These are phyloP conservation scores for Triticum monococcum DNA, from an alignment of 176 grass and related monocot species.

Conservation along the genomic window DNA sequence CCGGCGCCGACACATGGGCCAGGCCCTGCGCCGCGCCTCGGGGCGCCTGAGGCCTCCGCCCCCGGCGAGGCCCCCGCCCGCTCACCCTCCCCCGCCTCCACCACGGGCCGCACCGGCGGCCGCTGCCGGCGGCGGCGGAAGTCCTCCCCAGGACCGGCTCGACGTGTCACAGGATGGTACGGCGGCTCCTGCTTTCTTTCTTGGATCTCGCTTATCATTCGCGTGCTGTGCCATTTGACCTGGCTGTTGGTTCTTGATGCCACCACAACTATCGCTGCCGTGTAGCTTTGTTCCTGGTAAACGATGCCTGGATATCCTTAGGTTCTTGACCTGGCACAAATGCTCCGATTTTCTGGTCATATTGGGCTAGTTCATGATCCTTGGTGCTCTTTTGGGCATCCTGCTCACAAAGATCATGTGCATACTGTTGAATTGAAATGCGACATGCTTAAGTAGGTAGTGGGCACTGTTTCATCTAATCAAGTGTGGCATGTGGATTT, in stretches of 20 bases:
- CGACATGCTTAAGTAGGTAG: neutral
- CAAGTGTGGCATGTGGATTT: neutral
- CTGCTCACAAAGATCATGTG: neutral
- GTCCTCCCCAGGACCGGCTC: constrained; percentile 34
- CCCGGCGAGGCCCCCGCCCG: neutral
- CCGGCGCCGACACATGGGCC: constrained; percentile 46
- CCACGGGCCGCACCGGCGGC: neutral
- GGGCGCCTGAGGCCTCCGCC: constrained; percentile 28
- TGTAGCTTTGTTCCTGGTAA: neutral
- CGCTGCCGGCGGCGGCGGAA: constrained; percentile 27
- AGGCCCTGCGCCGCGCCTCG: constrained; percentile 44
- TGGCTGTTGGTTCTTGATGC: neutral
- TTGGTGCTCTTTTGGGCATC: neutral
- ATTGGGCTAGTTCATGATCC: neutral
- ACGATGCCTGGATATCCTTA: neutral
- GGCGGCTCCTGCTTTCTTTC: neutral
- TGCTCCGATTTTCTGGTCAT: neutral
- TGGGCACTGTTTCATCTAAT: neutral
- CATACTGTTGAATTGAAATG: neutral
- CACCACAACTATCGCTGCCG: neutral
- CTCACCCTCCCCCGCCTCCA: neutral
- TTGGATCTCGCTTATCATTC: neutral
- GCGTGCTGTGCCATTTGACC: neutral
- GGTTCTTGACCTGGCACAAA: neutral
- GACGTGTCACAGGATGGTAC: constrained; percentile 31